Evolutionary conservation across 257 asterid genomes (phyloP), one percentile per base, ranked within the genome.

Genomic region (Nicotiana sylvestris): DNA sequence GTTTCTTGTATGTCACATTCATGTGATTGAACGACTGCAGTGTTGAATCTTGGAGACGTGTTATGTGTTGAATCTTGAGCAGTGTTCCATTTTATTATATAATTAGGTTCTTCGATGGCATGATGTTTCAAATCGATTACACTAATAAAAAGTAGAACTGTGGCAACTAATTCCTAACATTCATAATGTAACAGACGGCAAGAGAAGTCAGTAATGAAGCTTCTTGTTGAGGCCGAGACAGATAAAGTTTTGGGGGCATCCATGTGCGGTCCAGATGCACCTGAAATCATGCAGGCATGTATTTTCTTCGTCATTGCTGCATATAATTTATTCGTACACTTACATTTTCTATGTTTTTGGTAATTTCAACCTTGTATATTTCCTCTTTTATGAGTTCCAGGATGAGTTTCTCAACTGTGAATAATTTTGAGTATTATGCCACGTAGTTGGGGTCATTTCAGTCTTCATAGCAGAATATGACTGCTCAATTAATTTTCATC

Each of bases 231-330:
- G 74, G 91, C 92, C 68, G 91, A 91, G 90, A 94, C 94, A 0
- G 99, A 96, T 86, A 96, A 93, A 87, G 98, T 96, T 87, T 85
- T 96, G 55, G 99, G 99, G 83, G 99, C 98, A 80, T 90, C 99
- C 86, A 94, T 96, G 98, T 94, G 98, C 83, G 99, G 99, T 84
- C 98, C 98, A 8, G 99, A 96, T 86, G 97, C 99, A 77, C 90
- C 98, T 78, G 99, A 96, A 88, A 94, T 94, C 86, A 94, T 96
- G 97, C 98, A 96, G 99, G 99, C 93, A 82, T 32, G 30, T 66
- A 25, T 6, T 64, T 29, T 69, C 70, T 33, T 18, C 30, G 27
- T 76, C n/a, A 32, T 0, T 15, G 10, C 64, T 53, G 56, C 10
- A 11, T 32, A 51, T 76, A 29, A 12, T 74, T 74, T 12, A 37